Evolutionary conservation across 371 early-diverging fungal species (phyloP), one percentile per base, ranked within the genome.

Genomic region (Massospora cicadina): DNA sequence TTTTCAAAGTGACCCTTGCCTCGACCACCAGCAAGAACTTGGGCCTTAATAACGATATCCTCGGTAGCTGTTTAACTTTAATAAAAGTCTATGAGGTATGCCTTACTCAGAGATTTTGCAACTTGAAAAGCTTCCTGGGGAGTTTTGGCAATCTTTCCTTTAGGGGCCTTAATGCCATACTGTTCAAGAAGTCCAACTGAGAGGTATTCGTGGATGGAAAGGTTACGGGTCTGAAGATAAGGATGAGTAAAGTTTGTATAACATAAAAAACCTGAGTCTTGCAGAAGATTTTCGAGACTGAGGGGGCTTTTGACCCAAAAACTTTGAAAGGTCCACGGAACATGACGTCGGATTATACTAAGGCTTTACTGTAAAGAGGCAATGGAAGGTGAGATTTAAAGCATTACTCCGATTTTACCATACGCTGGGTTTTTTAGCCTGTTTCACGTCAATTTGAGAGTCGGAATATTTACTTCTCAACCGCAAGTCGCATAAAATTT

Each of bases 21-120:
- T 77, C 98, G 91, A 66, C 98, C 98, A 72, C 98, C 98, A 67
- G 98, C 98, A 67, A 96, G 79, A 32, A 98, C 97, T 79, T 98
- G 98, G 64, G 98, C 97, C 84, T 96, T 96, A 79, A 97, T 88
- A 66, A 97, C 95, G 67, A 93, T 77, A 68, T 95, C 97, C 71
- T 86, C 79, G 58, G 81, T 77, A 65, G 82, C 85, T 83, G 61
- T 60, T 26, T 5, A 28, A 61, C 5, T 43, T 17, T 10, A 17
- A 5, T 43, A 43, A 43, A 43, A 7, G 28, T 59, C 21, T 57
- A 17, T 32, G 21, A 55, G 12, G 55, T 10, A 64, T 71, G n/a
- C n/a, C 78, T 58, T 81, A 86, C 89, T 90, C 33, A 98, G 80
- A 64, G 75, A 77, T 73, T 86, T 79, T 62, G 96, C 94, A 54